Evolutionary conservation across 352 stramenopile species (phyloP), one percentile per base, ranked within the genome.

Genomic region (Phytophthora uliginosa): DNA sequence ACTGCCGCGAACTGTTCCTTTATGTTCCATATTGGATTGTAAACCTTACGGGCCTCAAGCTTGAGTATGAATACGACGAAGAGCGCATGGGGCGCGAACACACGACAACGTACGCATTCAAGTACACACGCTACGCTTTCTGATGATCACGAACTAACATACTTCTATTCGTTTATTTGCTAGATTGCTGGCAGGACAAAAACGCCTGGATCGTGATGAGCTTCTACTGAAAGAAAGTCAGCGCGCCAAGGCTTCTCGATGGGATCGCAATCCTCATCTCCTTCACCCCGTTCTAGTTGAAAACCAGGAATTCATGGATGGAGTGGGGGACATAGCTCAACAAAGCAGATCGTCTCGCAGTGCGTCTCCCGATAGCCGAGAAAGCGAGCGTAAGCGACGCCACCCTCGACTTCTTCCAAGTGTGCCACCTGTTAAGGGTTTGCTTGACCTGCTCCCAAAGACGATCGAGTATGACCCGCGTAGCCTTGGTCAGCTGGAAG

Each of bases 1-100:
- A 78, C 8, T 94, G 85, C 28, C 82, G 80, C 10, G 89, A 96
- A 57, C 69, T 97, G 45, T 88, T 92, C 17, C 66, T 97, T n/a
- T 96, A 90, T 60, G 88, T 95, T 12, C 90, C 90, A 15, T 97
- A 96, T 71, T 97, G 90, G 90, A 94, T 97, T 56, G 86, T 97
- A 26, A 97, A 97, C 60, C 71, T 95, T 55, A 96, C 89, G 13
- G 88, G 88, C 0, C 68, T 97, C 9, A 89, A 94, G 71, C 77
- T 97, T 13, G 90, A 97, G 56, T 96, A 91, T 64, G 85, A 94
- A 75, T 92, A 90, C 51, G 90, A 96, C 36, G 79, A 93, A 63
- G 88, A 93, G n/a, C 78, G 79, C 58, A 87, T 87, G 34, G 81
- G 78, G 7, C 73, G 83, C 33, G 90, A 95, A 52, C 89, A 97